These are phyloP conservation scores for Calcarisporium arbuscula DNA, from an alignment of 2,329 filamentous ascomycete genomes.

Conservation along the genomic window DNA sequence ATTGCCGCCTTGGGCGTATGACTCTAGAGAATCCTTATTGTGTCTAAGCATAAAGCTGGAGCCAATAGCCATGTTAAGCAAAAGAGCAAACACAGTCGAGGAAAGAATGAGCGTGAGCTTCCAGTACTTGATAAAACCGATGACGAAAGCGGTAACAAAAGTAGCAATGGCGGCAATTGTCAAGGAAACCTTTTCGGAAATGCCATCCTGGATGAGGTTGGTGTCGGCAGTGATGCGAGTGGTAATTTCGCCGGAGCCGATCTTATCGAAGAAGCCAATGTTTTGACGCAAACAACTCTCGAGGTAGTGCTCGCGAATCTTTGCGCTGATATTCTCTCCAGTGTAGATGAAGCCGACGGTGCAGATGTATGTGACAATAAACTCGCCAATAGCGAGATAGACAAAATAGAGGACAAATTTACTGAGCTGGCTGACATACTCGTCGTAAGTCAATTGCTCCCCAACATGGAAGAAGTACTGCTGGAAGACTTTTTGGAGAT, in stretches of 20 bases:
- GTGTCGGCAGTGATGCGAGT: slow-evolving; percentile 92
- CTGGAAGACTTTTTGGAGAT: slow-evolving; percentile 66
- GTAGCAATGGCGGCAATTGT: slow-evolving; percentile 71
- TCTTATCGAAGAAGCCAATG: slow-evolving; percentile 87
- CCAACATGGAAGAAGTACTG: slow-evolving; percentile 46
- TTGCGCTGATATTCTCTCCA: slow-evolving; percentile 70
- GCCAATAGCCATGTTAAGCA: slow-evolving; percentile 68
- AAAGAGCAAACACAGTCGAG: slow-evolving; percentile 73
- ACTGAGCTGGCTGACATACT: slow-evolving; percentile 55
- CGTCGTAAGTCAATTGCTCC: slow-evolving; percentile 36
- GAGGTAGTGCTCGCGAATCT: slow-evolving; percentile 78
- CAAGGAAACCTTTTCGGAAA: slow-evolving; percentile 81
- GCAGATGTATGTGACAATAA: slow-evolving; percentile 68
- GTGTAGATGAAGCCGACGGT: slow-evolving; percentile 89
- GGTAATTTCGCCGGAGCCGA: slow-evolving; percentile 88
- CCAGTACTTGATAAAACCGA: slow-evolving; percentile 88
- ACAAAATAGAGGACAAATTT: slow-evolving; percentile 74
- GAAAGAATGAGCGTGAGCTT: slow-evolving; percentile 84
- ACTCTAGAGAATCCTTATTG: slow-evolving; percentile 69
- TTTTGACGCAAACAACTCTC: slow-evolving; percentile 80
- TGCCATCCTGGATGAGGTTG: slow-evolving; percentile 87
- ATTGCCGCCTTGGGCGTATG: slow-evolving; percentile 79
- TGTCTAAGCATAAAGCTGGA: slow-evolving; percentile 73
- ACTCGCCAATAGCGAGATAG: slow-evolving; percentile 77
- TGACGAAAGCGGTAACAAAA: slow-evolving; percentile 83